Conservation (phyloP, 2,329 filamentous ascomycete genomes). For the Madurella fahalii region DNA sequence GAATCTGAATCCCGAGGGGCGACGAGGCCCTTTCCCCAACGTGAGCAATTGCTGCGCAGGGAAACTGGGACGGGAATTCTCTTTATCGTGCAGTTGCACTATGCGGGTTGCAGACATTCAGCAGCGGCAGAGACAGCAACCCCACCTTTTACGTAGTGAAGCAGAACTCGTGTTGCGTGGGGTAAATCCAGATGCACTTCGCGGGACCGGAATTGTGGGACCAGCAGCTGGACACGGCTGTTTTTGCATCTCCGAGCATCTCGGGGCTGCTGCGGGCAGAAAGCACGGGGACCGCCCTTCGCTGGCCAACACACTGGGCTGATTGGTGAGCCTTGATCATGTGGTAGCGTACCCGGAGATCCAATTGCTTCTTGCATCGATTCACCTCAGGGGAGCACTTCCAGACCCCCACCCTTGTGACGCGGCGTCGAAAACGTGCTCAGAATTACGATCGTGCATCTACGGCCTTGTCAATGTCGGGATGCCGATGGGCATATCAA, state of each 20-base stretch:
- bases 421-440: constrained; percentile 8
- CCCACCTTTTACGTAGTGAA: constrained; percentile 19
- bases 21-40: neutral
- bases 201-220: constrained; percentile 5
- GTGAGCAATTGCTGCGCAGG: neutral
- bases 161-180: constrained; percentile 10
- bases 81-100: constrained; percentile 5
- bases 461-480: neutral
- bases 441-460: neutral
- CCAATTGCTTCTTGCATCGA: neutral
- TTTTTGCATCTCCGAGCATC: neutral
- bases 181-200: constrained; percentile 5
- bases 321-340: constrained; percentile 13
- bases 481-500: neutral
- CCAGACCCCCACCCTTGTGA: constrained; percentile 4
- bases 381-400: neutral
- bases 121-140: constrained; percentile 5
- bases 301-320: neutral
- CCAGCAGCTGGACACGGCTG: constrained; percentile 5
- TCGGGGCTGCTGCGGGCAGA: too few species aligned
- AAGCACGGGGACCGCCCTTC: too few species aligned
- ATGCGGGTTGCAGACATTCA: constrained; percentile 5
- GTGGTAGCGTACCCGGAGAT: constrained; percentile 12
- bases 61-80: constrained; percentile 2
- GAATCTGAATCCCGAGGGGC: too few species aligned